Base-by-base conservation (phyloP, 202 grass and related monocot species). In the Schoenoplectus triqueter region DNA sequence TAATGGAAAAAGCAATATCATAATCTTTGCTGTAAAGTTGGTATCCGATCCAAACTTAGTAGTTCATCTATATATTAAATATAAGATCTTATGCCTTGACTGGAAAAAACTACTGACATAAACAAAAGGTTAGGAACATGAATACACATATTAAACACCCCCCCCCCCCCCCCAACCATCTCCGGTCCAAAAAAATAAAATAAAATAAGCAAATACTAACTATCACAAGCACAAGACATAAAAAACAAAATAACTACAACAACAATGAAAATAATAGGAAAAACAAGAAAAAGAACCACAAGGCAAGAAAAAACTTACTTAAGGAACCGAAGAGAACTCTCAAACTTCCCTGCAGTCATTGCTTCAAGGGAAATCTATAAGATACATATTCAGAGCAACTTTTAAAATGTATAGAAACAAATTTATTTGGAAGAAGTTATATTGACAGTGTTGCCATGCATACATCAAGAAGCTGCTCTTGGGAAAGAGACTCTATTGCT, bases 381-480 rank as follows among this genome's bases (percentile, higher is more conserved):
- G 84, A 82, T 71, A 77, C 11, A 62, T 19, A 42, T 80, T 44
- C 14, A 62, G 51, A 50, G 40, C 80, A 55, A 20, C 39, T 72
- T 70, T 22, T 73, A 85, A 19, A 57, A 20, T 72, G 13, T 4
- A 83, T 68, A 69, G 20, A 31, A 70, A 83, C 50, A 70, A 42
- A 9, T 60, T 59, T 60, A 10, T 41, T 57, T 59, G 11, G 73
- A 77, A 60, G 56, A 68, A 70, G 19, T 21, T 15, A 82, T 55
- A 83, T 83, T 83, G 42, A 60, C 57, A 72, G 56, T 47, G 21
- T 11, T 62, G 54, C 31, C 13, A 14, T 88, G 78, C 89, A 65
- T 90, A 98, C 95, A 72, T 98, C 88, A 81, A 98, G 91, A 61
- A 98, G 73, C 61, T 92, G 86, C 68, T 90, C 85, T 52, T 88